Evolutionary conservation across 495 filamentous ascomycete genomes (phyloP).

Genomic region (Penicillium nucicola): DNA sequence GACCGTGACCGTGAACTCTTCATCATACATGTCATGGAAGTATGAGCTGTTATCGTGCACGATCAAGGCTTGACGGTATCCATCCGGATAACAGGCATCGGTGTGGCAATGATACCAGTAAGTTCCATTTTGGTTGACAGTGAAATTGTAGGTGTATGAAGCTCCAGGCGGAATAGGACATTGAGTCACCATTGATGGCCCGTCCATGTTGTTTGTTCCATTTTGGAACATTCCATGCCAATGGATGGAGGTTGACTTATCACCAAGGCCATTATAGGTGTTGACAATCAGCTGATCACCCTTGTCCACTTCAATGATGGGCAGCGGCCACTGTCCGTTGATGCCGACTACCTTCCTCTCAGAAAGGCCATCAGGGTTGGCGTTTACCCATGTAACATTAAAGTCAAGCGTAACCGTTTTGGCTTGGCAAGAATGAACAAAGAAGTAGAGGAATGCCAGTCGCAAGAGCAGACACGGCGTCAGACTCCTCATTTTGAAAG

Average conservation of each 20-base stretch:
- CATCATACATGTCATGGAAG: conserved; percentile 59
- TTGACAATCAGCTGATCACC: conserved; percentile 73
- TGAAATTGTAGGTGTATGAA: conserved; percentile 74
- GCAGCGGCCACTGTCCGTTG: conserved; percentile 78
- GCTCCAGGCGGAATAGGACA: conserved; percentile 63
- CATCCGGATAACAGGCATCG: conserved; percentile 70
- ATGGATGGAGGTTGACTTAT: conserved; percentile 69
- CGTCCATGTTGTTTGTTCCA: conserved; percentile 71
- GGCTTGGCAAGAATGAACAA: conserved; percentile 30
- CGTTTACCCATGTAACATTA: conserved; percentile 74
- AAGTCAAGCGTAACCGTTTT: conserved; percentile 74
- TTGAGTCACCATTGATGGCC: conserved; percentile 63
- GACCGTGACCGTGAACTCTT: conserved; percentile 62
- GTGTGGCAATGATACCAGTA: conserved; percentile 85
- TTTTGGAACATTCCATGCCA: conserved; percentile 80
- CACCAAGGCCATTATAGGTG: conserved; percentile 67
- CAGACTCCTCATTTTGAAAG: background rate
- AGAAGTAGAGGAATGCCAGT: background rate
- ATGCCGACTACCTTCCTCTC: conserved; percentile 72
- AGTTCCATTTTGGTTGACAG: conserved; percentile 70
- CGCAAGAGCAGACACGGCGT: background rate
- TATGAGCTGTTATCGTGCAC: conserved; percentile 64
- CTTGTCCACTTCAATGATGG: conserved; percentile 62
- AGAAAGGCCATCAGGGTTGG: conserved; percentile 71
- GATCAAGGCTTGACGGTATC: conserved; percentile 67